Evolutionary conservation across 352 stramenopile genomes (phyloP), one percentile per base, ranked within the genome.

Genomic region (Pythium vanterpoolii): DNA sequence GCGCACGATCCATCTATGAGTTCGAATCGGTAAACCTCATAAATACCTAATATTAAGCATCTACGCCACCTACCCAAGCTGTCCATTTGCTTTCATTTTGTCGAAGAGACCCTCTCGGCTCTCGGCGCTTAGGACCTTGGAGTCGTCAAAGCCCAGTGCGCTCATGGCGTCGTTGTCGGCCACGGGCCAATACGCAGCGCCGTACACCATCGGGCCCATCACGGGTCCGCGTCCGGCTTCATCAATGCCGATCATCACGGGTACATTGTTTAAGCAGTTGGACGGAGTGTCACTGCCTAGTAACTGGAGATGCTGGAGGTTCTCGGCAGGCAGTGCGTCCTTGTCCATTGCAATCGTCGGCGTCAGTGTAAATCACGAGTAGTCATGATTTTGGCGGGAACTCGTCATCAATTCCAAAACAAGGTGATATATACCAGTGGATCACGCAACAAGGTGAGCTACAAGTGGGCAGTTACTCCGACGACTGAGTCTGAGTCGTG

Each of bases 121-220:
- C 59, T 96, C 89, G 27, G 88, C 74, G 18, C 76, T 91, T 18
- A 98, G 59, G 60, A 86, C 83, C 74, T 98, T 98, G 24, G 95
- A 98, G 80, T 98, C 96, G 63, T 98, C 90, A 56, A 98, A 98
- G 46, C 83, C 93, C 56, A 90, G 72, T 1, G 85, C 77, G 56
- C 74, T 73, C 76, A 98, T 97, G 39, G 67, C 66, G 43, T 78
- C 70, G 79, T 89, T 72, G 56, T 83, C 64, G 49, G 60, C 54
- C 38, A 90, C 66, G 18, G 79, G 73, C 93, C 94, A 98, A 70
- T 96, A 98, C 28, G 93, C 92, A 6, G 84, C 82, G 28, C 83
- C 92, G 68, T 98, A 98, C 4, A 97, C 91, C 93, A 98, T 98
- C 11, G 94, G 93, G 14, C 96, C 96, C 56, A 98, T 86, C 5